Evolutionary conservation across 2,329 filamentous ascomycete species (phyloP).

Genomic region (Monilinia polystroma): DNA sequence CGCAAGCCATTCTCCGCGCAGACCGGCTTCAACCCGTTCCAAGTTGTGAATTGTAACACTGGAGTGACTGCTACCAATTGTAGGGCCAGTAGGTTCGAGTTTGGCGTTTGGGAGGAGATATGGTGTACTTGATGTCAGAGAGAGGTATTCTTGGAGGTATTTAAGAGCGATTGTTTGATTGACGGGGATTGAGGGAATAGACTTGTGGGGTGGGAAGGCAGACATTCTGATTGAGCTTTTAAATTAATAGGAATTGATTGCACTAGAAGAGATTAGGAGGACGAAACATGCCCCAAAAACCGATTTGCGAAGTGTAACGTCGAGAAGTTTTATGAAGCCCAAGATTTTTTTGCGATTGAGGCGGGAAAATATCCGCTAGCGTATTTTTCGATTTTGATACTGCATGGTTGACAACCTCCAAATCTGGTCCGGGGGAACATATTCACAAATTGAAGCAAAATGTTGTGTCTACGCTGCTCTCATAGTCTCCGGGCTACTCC

Average conservation of each 20-base stretch:
- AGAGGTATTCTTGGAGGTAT: constrained; percentile 38
- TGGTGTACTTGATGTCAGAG: constrained; percentile 31
- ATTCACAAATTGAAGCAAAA: constrained; percentile 27
- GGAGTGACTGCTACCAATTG: constrained; percentile 33
- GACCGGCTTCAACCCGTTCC: constrained; percentile 51
- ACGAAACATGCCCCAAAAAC: not conserved
- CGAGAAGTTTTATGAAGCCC: not conserved
- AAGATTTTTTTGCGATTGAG: constrained; percentile 25
- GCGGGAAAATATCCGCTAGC: constrained; percentile 30
- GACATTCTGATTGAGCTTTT: constrained; percentile 32
- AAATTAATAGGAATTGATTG: not conserved
- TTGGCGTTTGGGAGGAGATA: constrained; percentile 41
- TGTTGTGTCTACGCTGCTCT: constrained; percentile 38
- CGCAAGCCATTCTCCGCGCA: constrained; percentile 51
- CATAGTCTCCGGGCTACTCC: constrained; percentile 30
- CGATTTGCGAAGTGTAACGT: not conserved
- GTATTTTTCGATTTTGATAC: constrained; percentile 19
- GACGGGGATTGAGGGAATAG: constrained; percentile 35
- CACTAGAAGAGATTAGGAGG: not conserved
- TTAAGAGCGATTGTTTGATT: constrained; percentile 36
- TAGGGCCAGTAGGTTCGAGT: constrained; percentile 39
- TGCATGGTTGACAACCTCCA: constrained; percentile 21
- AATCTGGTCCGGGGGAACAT: not conserved
- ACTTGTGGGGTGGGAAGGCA: constrained; percentile 38
- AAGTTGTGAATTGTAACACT: constrained; percentile 53